Evolutionary conservation across 768 basidiomycete genomes (phyloP), one percentile per base, ranked within the genome.

Genomic region (Agrocybe praecox): DNA sequence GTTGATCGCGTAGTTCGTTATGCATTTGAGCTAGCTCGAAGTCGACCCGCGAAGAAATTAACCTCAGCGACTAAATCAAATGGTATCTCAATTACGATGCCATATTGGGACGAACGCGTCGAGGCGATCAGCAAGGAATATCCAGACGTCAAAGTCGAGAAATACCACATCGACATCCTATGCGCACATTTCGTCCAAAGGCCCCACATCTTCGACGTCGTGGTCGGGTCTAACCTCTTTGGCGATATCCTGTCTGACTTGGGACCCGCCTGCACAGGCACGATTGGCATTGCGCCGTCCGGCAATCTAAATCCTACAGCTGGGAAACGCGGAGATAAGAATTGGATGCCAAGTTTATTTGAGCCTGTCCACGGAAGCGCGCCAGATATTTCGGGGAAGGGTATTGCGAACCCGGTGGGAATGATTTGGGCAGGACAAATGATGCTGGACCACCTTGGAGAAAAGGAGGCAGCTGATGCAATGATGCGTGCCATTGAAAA

Each of bases 361-460:
- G 82, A 83, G 60, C 81, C 83, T 6, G 79, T 84, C 11, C 82
- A 84, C 58, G 83, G 83, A 14, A 80, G 81, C 24, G 83, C 83
- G 1, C 82, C 82, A 14, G 83, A 85, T 63, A 85, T 85, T 55
- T 79, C 77, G 11, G 82, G 82, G 17, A 76, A 74, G 63, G 79
- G 78, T 0, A 77, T 83, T 36, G 80, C 83, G 1, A 85, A 84
- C 59, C 83, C 83, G 1, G 70, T 84, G 18, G 83, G 76, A 5
- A 80, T 82, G 67, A 80, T 85, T 53, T 83, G 81, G 83, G 80
- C 80, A 0, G 74, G 77, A 19, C 80, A 82, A 69, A 83, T 84
- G 83, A 74, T 84, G 79, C 70, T 69, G 68, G 79, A 74, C 34
- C 69, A 72, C 57, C 67, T 72, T 56, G 80, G 68, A 46, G 77